Percentiles rank a stretch among this genome's conserved stretches.
phyloP scores from a whole-genome alignment of 306 rosid genomes.

The Cicer judaicum region DNA sequence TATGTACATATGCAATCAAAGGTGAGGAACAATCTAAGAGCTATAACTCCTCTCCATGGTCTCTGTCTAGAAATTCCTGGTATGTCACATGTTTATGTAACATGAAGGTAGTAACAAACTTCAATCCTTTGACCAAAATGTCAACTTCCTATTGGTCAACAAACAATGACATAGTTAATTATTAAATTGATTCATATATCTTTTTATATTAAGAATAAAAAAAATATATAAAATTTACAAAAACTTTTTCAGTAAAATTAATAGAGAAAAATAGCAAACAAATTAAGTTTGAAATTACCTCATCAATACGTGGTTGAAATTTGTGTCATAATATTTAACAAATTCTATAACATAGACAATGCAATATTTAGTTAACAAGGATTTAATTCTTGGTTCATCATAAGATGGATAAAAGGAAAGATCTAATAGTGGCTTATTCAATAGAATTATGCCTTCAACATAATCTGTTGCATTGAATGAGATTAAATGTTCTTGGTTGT shows the following conservation, averaged over 20 bases:
- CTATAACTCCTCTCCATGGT: slow-evolving; percentile 42
- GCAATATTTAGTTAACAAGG: slow-evolving; percentile 57
- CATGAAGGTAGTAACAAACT: slow-evolving; percentile 49
- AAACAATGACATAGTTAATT: background rate
- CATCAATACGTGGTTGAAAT: slow-evolving; percentile 14
- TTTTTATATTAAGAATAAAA: too few species aligned
- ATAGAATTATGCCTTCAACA: slow-evolving; percentile 66
- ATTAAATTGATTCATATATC: too few species aligned
- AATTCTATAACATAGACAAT: slow-evolving; percentile 61
- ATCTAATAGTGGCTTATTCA: slow-evolving; percentile 52
- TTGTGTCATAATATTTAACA: slow-evolving; percentile 55
- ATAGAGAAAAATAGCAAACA: background rate
- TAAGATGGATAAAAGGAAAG: slow-evolving; percentile 62
- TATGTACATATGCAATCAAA: slow-evolving; percentile 70
- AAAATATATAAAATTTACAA: too few species aligned
- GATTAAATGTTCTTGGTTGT: slow-evolving; percentile 65
- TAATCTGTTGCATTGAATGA: slow-evolving; percentile 49
- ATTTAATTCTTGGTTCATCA: slow-evolving; percentile 55
- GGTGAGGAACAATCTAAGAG: slow-evolving; percentile 60
- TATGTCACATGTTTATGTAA: slow-evolving; percentile 59
- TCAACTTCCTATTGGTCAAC: slow-evolving; percentile 41
- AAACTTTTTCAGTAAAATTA: background rate
- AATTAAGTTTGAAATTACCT: slow-evolving; percentile 48
- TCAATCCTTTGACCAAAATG: slow-evolving; percentile 45
- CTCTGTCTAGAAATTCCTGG: slow-evolving; percentile 61